Base-by-base conservation (phyloP, 805 yeast species). In the Candida insectalens region DNA sequence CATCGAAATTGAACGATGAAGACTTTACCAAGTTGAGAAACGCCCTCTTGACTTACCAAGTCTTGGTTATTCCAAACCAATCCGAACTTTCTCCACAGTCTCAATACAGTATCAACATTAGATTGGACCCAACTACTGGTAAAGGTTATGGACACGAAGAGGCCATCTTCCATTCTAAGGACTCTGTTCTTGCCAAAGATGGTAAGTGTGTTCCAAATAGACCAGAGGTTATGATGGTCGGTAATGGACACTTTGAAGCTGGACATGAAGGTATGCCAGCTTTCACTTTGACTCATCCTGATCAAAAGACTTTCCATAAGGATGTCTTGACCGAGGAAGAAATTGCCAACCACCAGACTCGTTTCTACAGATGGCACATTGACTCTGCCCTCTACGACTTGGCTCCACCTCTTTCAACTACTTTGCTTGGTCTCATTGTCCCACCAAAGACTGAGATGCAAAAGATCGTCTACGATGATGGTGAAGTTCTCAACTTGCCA, bases 301-400 rank as follows among this genome's bases (percentile, higher is more conserved):
- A 84, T 2, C 95, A 85, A 54, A 71, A 74, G 45, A 68, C 78
- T 2, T 85, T 85, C 70, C 95, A 85, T 60, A 77, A 77, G 44
- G 59, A 67, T 10, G 67, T 75, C 1, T 65, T 85, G 41, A 62
- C 77, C 13, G 68, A 71, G n/a, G 77, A 75, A 29, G 74, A 84
- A 43, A 70, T 79, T 41, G 70, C 64, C 6, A 50, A 71, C 17
- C 72, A 77, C 33, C 70, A 71, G 55, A 85, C 95, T 2, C 69
- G 94, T 47, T 85, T 77, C 55, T 85, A 84, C 69, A 72, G 95
- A 60, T 85, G 95, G 95, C 95, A 85, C 59, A 83, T 85, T 43
- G 95, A 85, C 57, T 78, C 92, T 25, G 95, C 95, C 4, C 67
- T 85, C 27, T 85, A 85, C 49, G 94, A 74, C 25, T 67, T 84